Conservation (phyloP, 306 rosid genomes). For the Lablab purpureus region DNA sequence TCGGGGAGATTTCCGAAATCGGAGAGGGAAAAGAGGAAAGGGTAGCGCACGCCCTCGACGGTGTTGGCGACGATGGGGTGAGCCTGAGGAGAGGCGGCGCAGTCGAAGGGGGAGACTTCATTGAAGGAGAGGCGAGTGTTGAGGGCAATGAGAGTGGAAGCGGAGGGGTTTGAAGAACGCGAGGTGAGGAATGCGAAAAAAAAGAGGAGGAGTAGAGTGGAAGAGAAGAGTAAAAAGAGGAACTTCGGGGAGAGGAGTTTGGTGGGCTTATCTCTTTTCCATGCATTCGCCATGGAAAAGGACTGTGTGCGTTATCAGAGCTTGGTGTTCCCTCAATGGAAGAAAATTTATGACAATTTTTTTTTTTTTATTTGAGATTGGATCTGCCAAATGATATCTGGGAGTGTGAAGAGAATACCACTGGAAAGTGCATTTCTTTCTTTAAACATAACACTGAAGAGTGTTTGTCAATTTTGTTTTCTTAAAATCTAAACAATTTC, state of each 20-base stretch:
- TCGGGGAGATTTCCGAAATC: constrained; percentile 89
- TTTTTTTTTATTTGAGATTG: background rate
- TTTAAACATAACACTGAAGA: too few species aligned
- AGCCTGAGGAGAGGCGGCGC: constrained; percentile 74
- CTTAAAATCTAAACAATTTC: too few species aligned
- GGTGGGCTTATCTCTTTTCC: constrained; percentile 75
- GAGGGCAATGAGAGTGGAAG: constrained; percentile 37
- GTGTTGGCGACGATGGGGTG: constrained; percentile 82
- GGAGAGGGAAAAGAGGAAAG: constrained; percentile 85
- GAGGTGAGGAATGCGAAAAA: constrained; percentile 51
- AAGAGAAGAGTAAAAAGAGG: constrained; percentile 49
- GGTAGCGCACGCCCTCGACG: constrained; percentile 80
- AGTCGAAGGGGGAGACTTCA: constrained; percentile 74
- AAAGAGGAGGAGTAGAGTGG: constrained; percentile 58
- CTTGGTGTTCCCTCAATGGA: background rate
- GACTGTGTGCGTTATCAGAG: background rate
- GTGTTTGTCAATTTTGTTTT: too few species aligned
- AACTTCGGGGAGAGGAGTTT: constrained; percentile 65
- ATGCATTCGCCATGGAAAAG: constrained; percentile 87
- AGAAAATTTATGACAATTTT: too few species aligned
- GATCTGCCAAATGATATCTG: background rate
- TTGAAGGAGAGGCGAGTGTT: constrained; percentile 47
- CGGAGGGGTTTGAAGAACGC: constrained; percentile 39
- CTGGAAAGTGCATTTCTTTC: too few species aligned
- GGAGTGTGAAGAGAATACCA: too few species aligned